Percentiles rank a stretch among this genome's conserved stretches.
Conservation (phyloP, 2,329 filamentous ascomycete genomes). For the Macrophomina phaseolina region DNA sequence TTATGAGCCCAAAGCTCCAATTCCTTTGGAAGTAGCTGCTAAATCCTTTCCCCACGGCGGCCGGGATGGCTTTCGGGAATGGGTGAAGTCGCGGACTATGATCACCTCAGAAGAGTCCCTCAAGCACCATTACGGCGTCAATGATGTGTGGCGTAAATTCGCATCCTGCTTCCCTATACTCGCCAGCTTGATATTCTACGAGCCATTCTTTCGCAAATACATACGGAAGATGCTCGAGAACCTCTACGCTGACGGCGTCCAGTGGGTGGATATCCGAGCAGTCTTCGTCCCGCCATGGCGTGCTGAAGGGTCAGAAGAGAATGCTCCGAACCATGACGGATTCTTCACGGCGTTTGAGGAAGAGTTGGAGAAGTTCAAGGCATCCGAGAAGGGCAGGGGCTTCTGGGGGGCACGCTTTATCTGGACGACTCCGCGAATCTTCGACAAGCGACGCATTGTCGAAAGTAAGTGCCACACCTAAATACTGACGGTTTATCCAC, state of each 20-base stretch:
- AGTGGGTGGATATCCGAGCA: slow-evolving; percentile 81
- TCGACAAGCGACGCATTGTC: slow-evolving; percentile 69
- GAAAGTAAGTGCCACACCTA: slow-evolving; percentile 55
- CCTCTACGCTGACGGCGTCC: slow-evolving; percentile 80
- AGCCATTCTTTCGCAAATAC: slow-evolving; percentile 83
- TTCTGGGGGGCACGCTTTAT: slow-evolving; percentile 90
- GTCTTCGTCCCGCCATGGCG: slow-evolving; percentile 76
- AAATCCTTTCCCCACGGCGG: slow-evolving; percentile 77
- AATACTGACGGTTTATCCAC: too few relatives aligned
- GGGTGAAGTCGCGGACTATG: slow-evolving; percentile 75
- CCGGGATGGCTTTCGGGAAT: slow-evolving; percentile 72
- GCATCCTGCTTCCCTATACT: slow-evolving; percentile 74
- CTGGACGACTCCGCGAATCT: slow-evolving; percentile 75
- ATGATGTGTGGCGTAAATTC: slow-evolving; percentile 87
- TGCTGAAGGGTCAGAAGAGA: slow-evolving; percentile 65
- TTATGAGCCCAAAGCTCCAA: slow-evolving; percentile 65
- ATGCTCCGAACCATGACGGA: slow-evolving; percentile 70
- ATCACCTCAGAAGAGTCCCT: slow-evolving; percentile 75
- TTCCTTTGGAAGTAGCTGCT: slow-evolving; percentile 68
- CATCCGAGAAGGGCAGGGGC: slow-evolving; percentile 68
- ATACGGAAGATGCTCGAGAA: slow-evolving; percentile 72
- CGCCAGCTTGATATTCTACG: slow-evolving; percentile 80
- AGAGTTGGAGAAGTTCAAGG: slow-evolving; percentile 77
- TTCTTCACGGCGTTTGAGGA: slow-evolving; percentile 78
- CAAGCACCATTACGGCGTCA: slow-evolving; percentile 80